Evolutionary conservation across 495 filamentous ascomycete species (phyloP).

Genomic region (Pyrenopolyporus hunteri): DNA sequence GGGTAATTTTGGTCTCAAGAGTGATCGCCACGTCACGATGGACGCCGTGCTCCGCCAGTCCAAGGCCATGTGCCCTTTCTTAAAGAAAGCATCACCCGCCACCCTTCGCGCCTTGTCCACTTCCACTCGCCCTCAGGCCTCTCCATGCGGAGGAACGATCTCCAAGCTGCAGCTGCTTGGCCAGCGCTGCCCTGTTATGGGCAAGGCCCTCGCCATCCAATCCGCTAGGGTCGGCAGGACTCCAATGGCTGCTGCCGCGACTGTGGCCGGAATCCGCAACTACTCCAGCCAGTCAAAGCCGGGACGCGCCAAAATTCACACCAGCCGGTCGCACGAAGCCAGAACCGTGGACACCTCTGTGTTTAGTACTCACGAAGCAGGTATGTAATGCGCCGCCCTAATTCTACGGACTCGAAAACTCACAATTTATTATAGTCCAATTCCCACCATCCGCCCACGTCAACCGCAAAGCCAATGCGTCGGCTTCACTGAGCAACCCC

Average conservation of each 20-base stretch:
- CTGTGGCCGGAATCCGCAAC: slow-evolving; percentile 52
- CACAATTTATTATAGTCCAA: slow-evolving; percentile 42
- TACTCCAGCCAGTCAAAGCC: slow-evolving; percentile 54
- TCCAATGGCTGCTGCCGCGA: slow-evolving; percentile 44
- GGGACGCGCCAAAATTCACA: slow-evolving; percentile 78
- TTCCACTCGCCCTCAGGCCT: slow-evolving; percentile 69
- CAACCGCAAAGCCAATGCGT: slow-evolving; percentile 44
- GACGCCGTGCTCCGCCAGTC: slow-evolving; percentile 93
- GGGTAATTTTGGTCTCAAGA: not conserved
- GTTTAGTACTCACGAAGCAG: slow-evolving; percentile 62
- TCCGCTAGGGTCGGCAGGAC: slow-evolving; percentile 58
- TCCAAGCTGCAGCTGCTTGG: slow-evolving; percentile 95
- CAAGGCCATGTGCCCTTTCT: slow-evolving; percentile 93
- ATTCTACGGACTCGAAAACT: slow-evolving; percentile 13
- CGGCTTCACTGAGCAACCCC: slow-evolving; percentile 27
- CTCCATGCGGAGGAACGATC: slow-evolving; percentile 87
- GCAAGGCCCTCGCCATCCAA: slow-evolving; percentile 92
- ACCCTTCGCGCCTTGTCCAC: slow-evolving; percentile 90
- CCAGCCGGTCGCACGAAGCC: slow-evolving; percentile 73
- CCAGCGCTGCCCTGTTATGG: slow-evolving; percentile 97
- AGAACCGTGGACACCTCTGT: slow-evolving; percentile 68
- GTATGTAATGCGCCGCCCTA: slow-evolving; percentile 46
- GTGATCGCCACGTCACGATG: slow-evolving; percentile 60
- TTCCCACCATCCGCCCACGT: slow-evolving; percentile 47
- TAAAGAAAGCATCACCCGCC: slow-evolving; percentile 89